Evolutionary conservation across 2,329 filamentous ascomycete genomes (phyloP).

Genomic region (Alternaria arborescens): DNA sequence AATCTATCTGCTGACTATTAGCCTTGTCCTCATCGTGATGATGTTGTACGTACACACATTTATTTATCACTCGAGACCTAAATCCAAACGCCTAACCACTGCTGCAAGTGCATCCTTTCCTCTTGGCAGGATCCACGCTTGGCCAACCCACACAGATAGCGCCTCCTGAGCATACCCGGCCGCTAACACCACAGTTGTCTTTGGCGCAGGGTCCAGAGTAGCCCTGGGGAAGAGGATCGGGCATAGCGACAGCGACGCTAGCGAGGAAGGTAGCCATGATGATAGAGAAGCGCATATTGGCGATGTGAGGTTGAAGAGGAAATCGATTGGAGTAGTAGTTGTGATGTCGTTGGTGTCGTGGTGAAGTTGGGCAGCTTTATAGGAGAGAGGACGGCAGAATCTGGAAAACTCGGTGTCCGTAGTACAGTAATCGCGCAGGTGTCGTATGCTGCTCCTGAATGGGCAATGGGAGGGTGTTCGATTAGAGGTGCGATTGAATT

Average conservation of each 20-base stretch:
- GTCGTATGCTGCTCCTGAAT: neutral
- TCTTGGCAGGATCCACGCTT: conserved; percentile 10
- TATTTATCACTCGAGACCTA: neutral
- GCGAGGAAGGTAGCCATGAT: conserved; percentile 25
- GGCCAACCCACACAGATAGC: conserved; percentile 26
- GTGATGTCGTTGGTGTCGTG: neutral
- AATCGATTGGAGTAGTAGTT: neutral
- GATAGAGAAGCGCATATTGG: conserved; percentile 26
- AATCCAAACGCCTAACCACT: conserved; percentile 7
- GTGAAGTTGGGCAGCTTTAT: neutral
- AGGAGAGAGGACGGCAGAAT: neutral
- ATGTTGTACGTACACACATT: neutral
- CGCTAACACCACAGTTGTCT: conserved; percentile 21
- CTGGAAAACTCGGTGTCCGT: neutral
- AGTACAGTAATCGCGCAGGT: neutral
- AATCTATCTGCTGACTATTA: neutral
- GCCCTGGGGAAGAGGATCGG: conserved; percentile 33
- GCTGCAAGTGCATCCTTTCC: conserved; percentile 31
- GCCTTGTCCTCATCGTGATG: fast-evolving
- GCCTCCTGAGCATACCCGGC: conserved; percentile 9
- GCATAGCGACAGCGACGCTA: conserved; percentile 28
- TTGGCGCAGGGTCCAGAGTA: conserved; percentile 28
- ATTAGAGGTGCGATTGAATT: neutral
- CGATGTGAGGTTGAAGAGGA: neutral
- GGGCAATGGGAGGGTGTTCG: neutral